phyloP scores from a whole-genome alignment of 2,329 filamentous ascomycete genomes.

The Pezicula neosporulosa region DNA sequence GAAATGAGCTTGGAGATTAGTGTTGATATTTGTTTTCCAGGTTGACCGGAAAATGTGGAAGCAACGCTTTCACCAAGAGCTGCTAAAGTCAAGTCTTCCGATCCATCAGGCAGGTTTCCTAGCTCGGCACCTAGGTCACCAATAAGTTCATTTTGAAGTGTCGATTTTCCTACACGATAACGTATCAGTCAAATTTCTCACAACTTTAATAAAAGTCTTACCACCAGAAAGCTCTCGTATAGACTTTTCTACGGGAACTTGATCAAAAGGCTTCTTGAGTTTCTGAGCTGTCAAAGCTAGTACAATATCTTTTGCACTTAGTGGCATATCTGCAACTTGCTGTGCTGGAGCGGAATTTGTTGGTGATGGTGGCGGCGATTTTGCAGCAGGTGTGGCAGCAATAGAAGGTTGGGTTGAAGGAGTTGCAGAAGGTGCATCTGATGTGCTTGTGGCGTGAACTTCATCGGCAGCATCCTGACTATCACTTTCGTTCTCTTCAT shows the following conservation, averaged over 20 bases:
- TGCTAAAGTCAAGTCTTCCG: slow-evolving; percentile 1
- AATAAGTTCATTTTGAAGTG: slow-evolving; percentile 7
- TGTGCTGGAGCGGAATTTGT: background rate
- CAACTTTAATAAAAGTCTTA: background rate
- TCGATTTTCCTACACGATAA: slow-evolving; percentile 2
- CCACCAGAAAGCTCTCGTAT: slow-evolving; percentile 3
- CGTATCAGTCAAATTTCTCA: background rate
- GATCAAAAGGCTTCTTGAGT: slow-evolving; percentile 1
- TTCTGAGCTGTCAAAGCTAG: slow-evolving; percentile 3
- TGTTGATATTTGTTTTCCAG: slow-evolving; percentile 3
- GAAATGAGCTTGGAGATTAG: slow-evolving; percentile 17
- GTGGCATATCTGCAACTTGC: slow-evolving; percentile 1
- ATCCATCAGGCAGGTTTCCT: background rate
- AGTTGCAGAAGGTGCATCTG: too few species aligned
- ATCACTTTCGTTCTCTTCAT: too few species aligned
- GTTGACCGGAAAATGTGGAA: slow-evolving; percentile 4
- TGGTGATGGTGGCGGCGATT: too few species aligned
- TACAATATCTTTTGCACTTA: slow-evolving; percentile 2
- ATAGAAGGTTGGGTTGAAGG: too few species aligned
- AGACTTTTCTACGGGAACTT: background rate
- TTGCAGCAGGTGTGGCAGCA: too few species aligned
- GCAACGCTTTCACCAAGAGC: background rate
- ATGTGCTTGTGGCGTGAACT: too few species aligned
- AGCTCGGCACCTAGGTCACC: slow-evolving; percentile 6
- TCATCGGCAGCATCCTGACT: too few species aligned